These are phyloP conservation scores for Geotrichum carabidarum DNA, from an alignment of 1,139 yeast species.

Conservation along the genomic window DNA sequence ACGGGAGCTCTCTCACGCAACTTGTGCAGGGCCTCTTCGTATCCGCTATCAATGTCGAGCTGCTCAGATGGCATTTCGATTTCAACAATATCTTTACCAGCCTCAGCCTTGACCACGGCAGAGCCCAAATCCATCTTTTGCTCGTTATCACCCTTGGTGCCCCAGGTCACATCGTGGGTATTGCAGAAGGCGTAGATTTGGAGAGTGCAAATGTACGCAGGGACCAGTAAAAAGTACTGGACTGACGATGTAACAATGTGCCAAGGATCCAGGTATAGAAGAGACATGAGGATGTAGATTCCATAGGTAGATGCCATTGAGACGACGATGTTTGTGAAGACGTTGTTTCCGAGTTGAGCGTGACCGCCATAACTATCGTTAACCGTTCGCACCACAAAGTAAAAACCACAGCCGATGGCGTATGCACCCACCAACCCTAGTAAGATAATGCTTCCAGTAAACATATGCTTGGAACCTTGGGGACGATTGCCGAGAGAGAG, in stretches of 20 bases:
- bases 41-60: conserved; percentile 82
- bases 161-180: conserved; percentile 96
- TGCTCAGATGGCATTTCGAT: conserved; percentile 89
- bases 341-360: conserved; percentile 40
- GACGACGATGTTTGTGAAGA: conserved; percentile 72
- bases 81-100: conserved; percentile 59
- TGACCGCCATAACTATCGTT: conserved; percentile 40
- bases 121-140: conserved; percentile 62
- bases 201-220: conserved; percentile 82
- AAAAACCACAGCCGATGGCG: conserved; percentile 76
- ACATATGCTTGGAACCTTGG: conserved; percentile 76
- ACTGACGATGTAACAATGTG: conserved; percentile 78
- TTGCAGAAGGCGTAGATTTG: conserved; percentile 94
- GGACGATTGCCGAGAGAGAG: conserved; percentile 95
- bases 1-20: conserved; percentile 67
- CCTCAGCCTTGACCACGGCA: conserved; percentile 54
- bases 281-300: conserved; percentile 68
- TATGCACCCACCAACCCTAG: conserved; percentile 76
- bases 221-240: conserved; percentile 81
- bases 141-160: conserved; percentile 88
- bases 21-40: conserved; percentile 69
- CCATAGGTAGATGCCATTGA: conserved; percentile 86
- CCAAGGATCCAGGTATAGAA: conserved; percentile 90
- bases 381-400: conserved; percentile 59
- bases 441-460: conserved; percentile 63